Base-by-base conservation (phyloP, 768 basidiomycete genomes). In the Hortiboletus flavorubellus region DNA sequence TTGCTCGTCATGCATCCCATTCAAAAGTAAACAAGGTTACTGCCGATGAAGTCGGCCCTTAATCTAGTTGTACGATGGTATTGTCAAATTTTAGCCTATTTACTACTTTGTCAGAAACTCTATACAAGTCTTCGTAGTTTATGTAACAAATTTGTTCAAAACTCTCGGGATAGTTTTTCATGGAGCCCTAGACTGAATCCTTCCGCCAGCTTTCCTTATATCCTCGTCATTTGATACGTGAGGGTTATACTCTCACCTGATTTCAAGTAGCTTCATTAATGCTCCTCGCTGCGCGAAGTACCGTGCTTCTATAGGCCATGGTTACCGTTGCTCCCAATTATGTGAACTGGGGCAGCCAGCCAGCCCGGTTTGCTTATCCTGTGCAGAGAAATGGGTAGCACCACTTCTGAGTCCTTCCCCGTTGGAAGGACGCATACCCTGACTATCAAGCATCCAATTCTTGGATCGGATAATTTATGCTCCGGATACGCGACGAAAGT, bases 221-320 rank as follows among this genome's bases (percentile, higher is more conserved):
- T 47, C 43, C 40, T 35, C n/a, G 18, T 45, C 23, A 16, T 50
- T 16, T 55, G 29, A 43, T 26, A 40, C 34, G 35, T 35, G 46
- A 37, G 34, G 42, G 50, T 23, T 51, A 37, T 29, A 30, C 46
- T 47, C 46, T 43, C 49, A 41, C 30, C 46, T 52, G 37, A 46
- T 44, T 34, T 40, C n/a, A n/a, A n/a, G 61, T 57, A 50, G 50
- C 41, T 44, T 56, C 34, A n/a, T 23, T 30, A 12, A 38, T 33
- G 40, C 53, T 14, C 30, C n/a, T 42, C 35, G 35, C n/a, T 45
- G 37, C 31, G 16, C 30, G n/a, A 42, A 42, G 31, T 18, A 6
- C 34, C 40, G 8, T 33, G 40, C 31, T 49, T 43, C 33, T 29
- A 41, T 46, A 2, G 4, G 31, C 42, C 33, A 34, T 30, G 23